Percentiles rank a stretch among this genome's conserved stretches.
Conservation (phyloP, 1,284 basidiomycete species). For the Ceratobasidium theobromae region DNA sequence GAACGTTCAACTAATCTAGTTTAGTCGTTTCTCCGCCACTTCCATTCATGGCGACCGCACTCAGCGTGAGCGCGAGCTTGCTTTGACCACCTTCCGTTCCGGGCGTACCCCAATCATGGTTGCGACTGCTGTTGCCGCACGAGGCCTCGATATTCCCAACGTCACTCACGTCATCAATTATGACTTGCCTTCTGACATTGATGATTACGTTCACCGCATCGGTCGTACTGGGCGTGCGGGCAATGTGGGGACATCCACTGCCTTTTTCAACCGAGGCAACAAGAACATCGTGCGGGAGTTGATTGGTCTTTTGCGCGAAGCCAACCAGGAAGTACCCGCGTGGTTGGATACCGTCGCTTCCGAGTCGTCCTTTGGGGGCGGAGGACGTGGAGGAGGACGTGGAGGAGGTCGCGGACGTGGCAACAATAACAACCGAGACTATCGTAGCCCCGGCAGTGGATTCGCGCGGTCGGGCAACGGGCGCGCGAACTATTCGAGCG, state of each 20-base stretch:
- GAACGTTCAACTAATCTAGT: background rate
- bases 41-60: conserved; percentile 98
- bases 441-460: conserved; percentile 46
- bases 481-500: conserved; percentile 41
- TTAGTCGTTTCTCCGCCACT: conserved; percentile 79
- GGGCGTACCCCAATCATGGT: conserved; percentile 96
- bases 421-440: conserved; percentile 54
- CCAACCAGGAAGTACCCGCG: conserved; percentile 92
- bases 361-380: conserved; percentile 74
- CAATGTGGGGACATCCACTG: conserved; percentile 94
- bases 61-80: conserved; percentile 96
- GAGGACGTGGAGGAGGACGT: conserved; percentile 54
- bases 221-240: conserved; percentile 99
- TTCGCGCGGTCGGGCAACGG: conserved; percentile 43
- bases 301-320: conserved; percentile 91
- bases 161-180: conserved; percentile 99
- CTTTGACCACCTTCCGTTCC: conserved; percentile 92
- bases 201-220: conserved; percentile 98
- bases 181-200: conserved; percentile 97
- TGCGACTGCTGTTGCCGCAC: conserved; percentile 96
- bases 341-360: conserved; percentile 90
- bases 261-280: conserved; percentile 92
- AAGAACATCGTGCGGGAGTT: conserved; percentile 91
- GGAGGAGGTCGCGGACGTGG: conserved; percentile 63
- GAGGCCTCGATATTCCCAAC: conserved; percentile 99